Percentiles rank a stretch among this genome's conserved stretches.
Evolutionary conservation across 441 rosid species (phyloP).

Genomic region (Hura crepitans): DNA sequence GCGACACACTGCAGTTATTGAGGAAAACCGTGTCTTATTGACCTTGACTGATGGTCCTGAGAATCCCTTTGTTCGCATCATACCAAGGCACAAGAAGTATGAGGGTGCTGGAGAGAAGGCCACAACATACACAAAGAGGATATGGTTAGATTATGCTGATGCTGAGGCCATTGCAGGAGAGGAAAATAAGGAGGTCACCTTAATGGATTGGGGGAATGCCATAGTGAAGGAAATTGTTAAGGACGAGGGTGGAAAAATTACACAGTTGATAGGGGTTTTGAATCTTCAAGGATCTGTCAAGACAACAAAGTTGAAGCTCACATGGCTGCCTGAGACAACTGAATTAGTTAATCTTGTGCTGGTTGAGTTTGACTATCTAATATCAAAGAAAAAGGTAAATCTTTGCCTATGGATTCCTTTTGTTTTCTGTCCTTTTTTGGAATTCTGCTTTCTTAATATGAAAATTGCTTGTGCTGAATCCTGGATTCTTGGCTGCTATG

Average conservation of each 20-base stretch:
- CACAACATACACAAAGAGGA: conserved; percentile 66
- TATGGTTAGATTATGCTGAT: conserved; percentile 81
- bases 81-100: conserved; percentile 80
- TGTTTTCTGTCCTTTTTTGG: neutral
- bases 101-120: conserved; percentile 95
- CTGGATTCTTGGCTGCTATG: neutral
- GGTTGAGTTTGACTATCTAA: conserved; percentile 71
- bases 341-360: conserved; percentile 57
- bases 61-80: conserved; percentile 62
- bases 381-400: conserved; percentile 78
- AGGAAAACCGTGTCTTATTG: conserved; percentile 52
- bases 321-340: conserved; percentile 74
- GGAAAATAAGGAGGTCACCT: conserved; percentile 63
- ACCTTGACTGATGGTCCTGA: conserved; percentile 68
- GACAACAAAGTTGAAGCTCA: conserved; percentile 86
- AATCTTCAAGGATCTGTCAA: conserved; percentile 91
- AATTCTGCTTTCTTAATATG: neutral
- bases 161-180: conserved; percentile 51
- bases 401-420: neutral
- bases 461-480: neutral
- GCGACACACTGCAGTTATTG: conserved; percentile 84
- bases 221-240: conserved; percentile 63
- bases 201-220: conserved; percentile 99
- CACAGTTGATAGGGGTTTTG: conserved; percentile 55
- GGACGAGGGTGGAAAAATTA: conserved; percentile 56